Base-by-base conservation (phyloP, 345 rosid genomes). In the Noccaea caerulescens region DNA sequence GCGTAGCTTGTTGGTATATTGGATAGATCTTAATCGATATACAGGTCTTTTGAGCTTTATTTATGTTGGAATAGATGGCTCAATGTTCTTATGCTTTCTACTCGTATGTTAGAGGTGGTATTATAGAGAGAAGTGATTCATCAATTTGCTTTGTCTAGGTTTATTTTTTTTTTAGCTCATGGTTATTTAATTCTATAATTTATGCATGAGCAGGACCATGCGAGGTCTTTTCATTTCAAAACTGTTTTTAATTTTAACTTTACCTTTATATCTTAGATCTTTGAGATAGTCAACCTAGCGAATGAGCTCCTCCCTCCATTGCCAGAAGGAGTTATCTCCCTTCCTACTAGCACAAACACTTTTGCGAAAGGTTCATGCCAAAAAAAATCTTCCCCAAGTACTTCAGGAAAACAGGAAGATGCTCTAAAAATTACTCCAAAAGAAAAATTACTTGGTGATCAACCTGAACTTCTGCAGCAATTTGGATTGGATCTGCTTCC, bases 401-500 rank as follows among this genome's bases (percentile, higher is more conserved):
- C 78, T 74, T 82, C 94, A 67, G 88, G 72, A 36, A 92, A 87
- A 64, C 88, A 80, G 68, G 97, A 87, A 63, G 96, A 86, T 50
- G 79, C 45, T 38, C 60, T 58, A 10, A 89, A 87, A 80, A 68
- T 84, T 70, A 88, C 96, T 53, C 85, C 99, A 38, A 86, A 96
- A 13, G 97, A 95, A 80, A 88, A 87, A 73, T 75, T 95, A 62
- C 82, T 95, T 45, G 81, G 74, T 60, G 97, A 90, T 75, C 99
- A 92, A 68, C 99, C 99, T 34, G 94, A 88, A 72, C 94, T 95
- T 77, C 75, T 95, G 67, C 88, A 82, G 84, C 96, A 95, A 80
- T 95, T 95, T 80, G 98, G 96, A 51, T 83, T 88, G 88, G 97
- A 92, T 80, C 88, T 95, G 51, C 99, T 95, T 77, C 97, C 99